Evolutionary conservation across 768 basidiomycete genomes (phyloP).

Genomic region (Trametes sanguinea): DNA sequence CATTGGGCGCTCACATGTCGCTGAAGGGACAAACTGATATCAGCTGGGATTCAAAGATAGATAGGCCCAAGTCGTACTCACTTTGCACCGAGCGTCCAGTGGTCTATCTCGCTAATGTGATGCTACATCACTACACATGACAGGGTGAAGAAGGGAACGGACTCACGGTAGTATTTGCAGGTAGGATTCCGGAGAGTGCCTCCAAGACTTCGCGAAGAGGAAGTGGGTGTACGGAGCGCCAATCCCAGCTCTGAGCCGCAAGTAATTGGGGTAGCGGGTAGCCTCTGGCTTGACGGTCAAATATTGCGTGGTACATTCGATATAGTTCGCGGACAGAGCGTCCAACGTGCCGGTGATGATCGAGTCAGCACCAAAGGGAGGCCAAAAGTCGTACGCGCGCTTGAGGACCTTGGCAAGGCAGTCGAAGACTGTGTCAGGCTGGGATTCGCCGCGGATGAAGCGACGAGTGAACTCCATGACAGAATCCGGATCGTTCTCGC

Average conservation of each 20-base stretch:
- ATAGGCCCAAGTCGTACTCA: background rate
- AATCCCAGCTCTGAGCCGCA: constrained; percentile 35
- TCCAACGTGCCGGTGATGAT: constrained; percentile 38
- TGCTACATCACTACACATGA: too few relatives aligned
- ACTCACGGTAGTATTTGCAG: constrained; percentile 42
- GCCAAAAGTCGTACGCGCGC: constrained; percentile 34
- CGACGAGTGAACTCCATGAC: constrained; percentile 39
- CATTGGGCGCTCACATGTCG: constrained; percentile 8
- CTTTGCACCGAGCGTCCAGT: constrained; percentile 15
- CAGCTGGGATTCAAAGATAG: background rate
- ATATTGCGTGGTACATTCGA: constrained; percentile 36
- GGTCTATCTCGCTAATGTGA: constrained; percentile 8
- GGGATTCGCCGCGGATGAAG: constrained; percentile 33
- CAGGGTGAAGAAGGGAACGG: background rate
- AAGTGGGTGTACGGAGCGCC: constrained; percentile 40
- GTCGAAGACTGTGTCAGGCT: constrained; percentile 37
- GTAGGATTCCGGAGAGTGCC: constrained; percentile 32
- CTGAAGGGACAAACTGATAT: background rate
- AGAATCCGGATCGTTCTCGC: constrained; percentile 25
- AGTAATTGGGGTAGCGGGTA: constrained; percentile 32
- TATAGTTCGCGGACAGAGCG: constrained; percentile 37
- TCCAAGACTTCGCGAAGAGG: constrained; percentile 33
- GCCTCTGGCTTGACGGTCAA: constrained; percentile 32
- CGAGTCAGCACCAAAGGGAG: constrained; percentile 31
- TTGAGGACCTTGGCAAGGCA: constrained; percentile 38